Conservation (phyloP, 75 land plant species). For the Pseudotsuga menziesii region DNA sequence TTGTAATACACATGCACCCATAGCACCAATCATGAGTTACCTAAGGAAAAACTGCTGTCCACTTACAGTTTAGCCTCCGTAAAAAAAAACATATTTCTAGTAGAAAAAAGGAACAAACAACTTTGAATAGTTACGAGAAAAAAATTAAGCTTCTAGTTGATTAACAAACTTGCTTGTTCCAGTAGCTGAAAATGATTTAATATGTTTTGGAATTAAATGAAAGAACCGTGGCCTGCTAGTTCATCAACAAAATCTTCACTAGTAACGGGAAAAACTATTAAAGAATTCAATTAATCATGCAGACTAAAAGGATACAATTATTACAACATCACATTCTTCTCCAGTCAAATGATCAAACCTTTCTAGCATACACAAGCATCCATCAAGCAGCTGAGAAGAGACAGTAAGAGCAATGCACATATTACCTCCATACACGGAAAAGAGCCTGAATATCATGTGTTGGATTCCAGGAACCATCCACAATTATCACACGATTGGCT, state of each 20-base stretch:
- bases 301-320: not conserved
- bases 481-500: constrained; percentile 96
- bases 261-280: no score
- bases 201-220: no score
- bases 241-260: no score
- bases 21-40: not conserved
- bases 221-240: no score
- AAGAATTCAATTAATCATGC: not conserved
- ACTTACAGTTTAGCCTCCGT: not conserved
- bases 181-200: no score
- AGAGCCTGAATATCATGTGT: constrained; percentile 99
- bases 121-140: not conserved
- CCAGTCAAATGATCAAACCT: not conserved
- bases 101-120: not conserved
- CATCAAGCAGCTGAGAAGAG: not conserved
- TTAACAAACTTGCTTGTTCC: not conserved
- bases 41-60: not conserved
- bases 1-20: not conserved
- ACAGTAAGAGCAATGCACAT: not conserved
- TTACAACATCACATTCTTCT: not conserved
- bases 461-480: constrained; percentile 99
- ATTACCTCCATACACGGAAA: constrained; percentile 95
- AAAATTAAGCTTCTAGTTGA: not conserved
- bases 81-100: no score
- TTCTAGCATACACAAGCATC: not conserved